phyloP scores from a whole-genome alignment of 345 rosid genomes.

The Heritiera fomes region DNA sequence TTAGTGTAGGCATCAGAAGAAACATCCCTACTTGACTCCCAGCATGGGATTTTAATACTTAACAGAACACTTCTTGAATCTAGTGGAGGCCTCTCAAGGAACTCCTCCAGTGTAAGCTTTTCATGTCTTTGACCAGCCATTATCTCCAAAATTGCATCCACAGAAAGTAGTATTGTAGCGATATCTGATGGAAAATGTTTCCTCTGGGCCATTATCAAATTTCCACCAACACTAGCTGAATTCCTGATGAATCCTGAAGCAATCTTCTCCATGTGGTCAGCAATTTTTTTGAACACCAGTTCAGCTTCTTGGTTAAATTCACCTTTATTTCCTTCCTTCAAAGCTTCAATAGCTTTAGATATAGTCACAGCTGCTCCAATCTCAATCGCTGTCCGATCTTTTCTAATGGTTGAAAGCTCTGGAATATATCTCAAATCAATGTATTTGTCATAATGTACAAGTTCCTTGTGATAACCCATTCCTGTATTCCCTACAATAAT shows the following conservation, averaged over 20 bases:
- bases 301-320: conserved; percentile 24
- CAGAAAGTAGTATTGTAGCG: conserved; percentile 65
- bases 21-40: conserved; percentile 27
- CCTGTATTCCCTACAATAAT: conserved; percentile 78
- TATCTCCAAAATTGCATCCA: conserved; percentile 47
- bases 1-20: conserved; percentile 28
- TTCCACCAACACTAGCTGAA: conserved; percentile 74
- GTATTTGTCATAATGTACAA: conserved; percentile 45
- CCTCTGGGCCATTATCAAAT: conserved; percentile 82
- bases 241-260: conserved; percentile 60
- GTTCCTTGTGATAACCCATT: conserved; percentile 68
- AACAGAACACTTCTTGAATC: conserved; percentile 48
- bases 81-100: conserved; percentile 57
- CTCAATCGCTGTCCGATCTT: conserved; percentile 49
- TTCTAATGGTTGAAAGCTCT: conserved; percentile 55
- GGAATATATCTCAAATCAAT: conserved; percentile 59
- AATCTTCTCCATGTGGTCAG: conserved; percentile 71
- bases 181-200: conserved; percentile 78
- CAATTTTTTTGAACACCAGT: conserved; percentile 48
- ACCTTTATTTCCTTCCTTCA: conserved; percentile 39
- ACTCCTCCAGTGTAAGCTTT: conserved; percentile 52
- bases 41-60: conserved; percentile 51
- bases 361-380: conserved; percentile 80
- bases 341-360: conserved; percentile 59
- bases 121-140: conserved; percentile 29